Percentiles rank a stretch among this genome's conserved stretches.
phyloP scores from a whole-genome alignment of 2,329 filamentous ascomycete genomes.

The Cladosporium sp. region DNA sequence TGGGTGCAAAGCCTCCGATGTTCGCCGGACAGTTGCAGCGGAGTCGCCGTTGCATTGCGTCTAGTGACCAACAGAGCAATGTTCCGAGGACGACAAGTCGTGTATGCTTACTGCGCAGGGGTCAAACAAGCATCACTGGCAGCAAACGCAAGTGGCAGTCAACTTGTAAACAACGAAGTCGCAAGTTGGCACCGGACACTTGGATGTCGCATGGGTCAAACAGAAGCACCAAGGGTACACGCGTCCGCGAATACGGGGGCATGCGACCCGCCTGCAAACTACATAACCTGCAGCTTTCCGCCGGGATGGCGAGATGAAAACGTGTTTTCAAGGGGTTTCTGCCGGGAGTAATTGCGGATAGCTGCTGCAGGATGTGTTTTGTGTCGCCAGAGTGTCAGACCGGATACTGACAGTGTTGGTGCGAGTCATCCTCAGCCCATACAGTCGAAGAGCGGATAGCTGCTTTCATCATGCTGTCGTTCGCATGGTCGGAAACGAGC shows the following conservation, averaged over 20 bases:
- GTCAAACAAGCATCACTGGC: constrained; percentile 5
- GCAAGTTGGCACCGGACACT: background rate
- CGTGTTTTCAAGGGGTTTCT: constrained; percentile 14
- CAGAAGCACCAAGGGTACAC: background rate
- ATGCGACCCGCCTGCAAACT: background rate
- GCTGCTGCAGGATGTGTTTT: constrained; percentile 13
- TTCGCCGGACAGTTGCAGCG: constrained; percentile 18
- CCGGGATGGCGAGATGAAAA: constrained; percentile 3
- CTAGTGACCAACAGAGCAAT: constrained; percentile 9
- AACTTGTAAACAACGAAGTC: background rate
- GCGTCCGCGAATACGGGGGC: background rate
- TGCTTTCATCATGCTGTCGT: constrained; percentile 4
- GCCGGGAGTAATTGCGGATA: constrained; percentile 12
- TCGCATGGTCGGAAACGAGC: constrained; percentile 12
- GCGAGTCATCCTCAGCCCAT: constrained; percentile 18
- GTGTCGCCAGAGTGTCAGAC: constrained; percentile 19
- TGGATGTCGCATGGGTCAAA: background rate
- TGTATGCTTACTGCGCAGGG: constrained; percentile 3
- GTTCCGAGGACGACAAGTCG: background rate
- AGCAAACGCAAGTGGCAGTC: constrained; percentile 12
- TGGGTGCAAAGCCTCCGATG: constrained; percentile 13
- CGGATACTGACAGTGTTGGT: constrained; percentile 15
- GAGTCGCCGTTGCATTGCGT: constrained; percentile 17
- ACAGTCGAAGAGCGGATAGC: background rate
- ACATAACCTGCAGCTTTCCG: constrained; percentile 8